A percentile compares a stretch with the other conserved stretches of the same genome.
Conservation (phyloP, 495 filamentous ascomycete species). For the Clohesyomyces aquaticus region DNA sequence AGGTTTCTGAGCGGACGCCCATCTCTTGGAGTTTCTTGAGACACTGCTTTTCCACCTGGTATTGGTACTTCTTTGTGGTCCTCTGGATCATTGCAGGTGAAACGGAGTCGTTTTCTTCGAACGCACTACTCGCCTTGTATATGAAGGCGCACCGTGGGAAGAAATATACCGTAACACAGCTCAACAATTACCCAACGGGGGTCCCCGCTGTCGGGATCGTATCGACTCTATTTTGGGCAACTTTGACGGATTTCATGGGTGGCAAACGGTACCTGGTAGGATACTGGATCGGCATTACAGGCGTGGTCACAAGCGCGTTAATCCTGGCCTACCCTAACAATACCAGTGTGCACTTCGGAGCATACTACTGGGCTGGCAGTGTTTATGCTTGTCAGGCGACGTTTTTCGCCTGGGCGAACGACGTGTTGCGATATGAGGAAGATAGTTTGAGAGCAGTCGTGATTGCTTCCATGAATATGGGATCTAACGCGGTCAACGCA, state of each 20-base stretch:
- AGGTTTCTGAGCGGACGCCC: constrained; percentile 34
- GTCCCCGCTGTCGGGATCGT: constrained; percentile 55
- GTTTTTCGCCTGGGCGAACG: constrained; percentile 67
- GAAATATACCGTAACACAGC: constrained; percentile 41
- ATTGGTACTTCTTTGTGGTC: constrained; percentile 37
- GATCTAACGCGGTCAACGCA: constrained; percentile 59
- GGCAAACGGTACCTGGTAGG: constrained; percentile 58
- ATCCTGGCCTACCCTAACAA: constrained; percentile 53
- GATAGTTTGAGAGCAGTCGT: constrained; percentile 89
- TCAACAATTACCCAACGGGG: constrained; percentile 53
- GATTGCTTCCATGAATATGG: constrained; percentile 78
- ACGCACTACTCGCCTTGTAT: constrained; percentile 41
- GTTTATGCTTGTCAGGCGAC: constrained; percentile 63
- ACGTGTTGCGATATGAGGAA: constrained; percentile 69
- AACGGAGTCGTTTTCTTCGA: constrained; percentile 37
- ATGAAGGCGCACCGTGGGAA: constrained; percentile 53
- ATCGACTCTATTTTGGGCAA: constrained; percentile 58
- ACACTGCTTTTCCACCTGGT: constrained; percentile 38
- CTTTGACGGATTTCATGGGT: constrained; percentile 56
- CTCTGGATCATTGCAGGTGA: constrained; percentile 42
- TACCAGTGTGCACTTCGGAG: constrained; percentile 53
- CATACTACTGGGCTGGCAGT: constrained; percentile 59
- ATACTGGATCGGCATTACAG: constrained; percentile 58
- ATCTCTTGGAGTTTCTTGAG: constrained; percentile 36
- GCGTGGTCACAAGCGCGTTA: constrained; percentile 53